These are phyloP conservation scores for Quercus lobata DNA, from an alignment of 331 rosid genomes.

Conservation along the genomic window DNA sequence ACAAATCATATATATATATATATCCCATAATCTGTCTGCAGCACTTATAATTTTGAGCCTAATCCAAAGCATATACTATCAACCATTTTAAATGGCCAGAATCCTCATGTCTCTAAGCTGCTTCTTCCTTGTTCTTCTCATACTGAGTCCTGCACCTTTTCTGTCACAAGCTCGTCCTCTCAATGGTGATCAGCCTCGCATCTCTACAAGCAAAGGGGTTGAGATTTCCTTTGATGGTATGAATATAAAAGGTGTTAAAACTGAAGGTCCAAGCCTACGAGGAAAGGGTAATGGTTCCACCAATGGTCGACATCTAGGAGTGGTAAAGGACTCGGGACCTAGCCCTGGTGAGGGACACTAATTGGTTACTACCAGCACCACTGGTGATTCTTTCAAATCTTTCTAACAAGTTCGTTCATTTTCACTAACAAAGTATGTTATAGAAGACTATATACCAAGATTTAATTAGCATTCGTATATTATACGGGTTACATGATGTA, in stretches of 20 bases:
- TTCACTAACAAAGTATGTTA: neutral
- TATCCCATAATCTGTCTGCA: neutral
- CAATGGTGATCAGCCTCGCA: neutral
- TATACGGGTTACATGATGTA: neutral
- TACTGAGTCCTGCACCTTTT: neutral
- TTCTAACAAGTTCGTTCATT: neutral
- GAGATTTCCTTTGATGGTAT: constrained; percentile 20
- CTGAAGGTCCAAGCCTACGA: constrained; percentile 24
- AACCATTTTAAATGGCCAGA: constrained; percentile 14
- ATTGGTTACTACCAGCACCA: neutral
- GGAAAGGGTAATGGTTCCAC: constrained; percentile 27
- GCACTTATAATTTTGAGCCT: neutral
- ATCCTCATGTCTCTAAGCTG: constrained; percentile 6
- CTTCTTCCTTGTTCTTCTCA: constrained; percentile 6
- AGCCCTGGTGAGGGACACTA: constrained; percentile 26
- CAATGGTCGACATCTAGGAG: constrained; percentile 25
- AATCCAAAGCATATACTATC: neutral
- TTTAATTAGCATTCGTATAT: neutral
- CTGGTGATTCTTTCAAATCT: neutral
- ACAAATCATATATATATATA: neutral
- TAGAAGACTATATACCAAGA: neutral
- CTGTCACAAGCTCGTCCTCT: constrained; percentile 28
- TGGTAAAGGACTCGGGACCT: constrained; percentile 21
- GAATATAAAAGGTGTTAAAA: constrained; percentile 11
- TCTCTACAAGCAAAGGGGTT: neutral